Conservation (phyloP, 1,139 yeast species). For the Geotrichum carabidarum region DNA sequence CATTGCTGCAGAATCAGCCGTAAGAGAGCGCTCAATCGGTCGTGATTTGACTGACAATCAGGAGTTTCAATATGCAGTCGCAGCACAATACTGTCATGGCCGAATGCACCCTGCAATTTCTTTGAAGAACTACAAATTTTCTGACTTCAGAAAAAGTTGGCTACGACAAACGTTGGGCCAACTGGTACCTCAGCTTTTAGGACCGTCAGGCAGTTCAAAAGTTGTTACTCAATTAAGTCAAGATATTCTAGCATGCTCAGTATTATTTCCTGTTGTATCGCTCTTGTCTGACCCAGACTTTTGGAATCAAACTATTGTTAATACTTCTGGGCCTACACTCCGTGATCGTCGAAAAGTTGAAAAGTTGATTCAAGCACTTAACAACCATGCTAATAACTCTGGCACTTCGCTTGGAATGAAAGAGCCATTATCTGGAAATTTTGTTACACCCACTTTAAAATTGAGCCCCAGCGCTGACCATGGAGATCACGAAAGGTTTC, state of each 20-base stretch:
- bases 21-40: slow-evolving; percentile 30
- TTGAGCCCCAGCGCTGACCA: slow-evolving; percentile 35
- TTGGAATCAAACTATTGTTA: slow-evolving; percentile 62
- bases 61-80: slow-evolving; percentile 54
- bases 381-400: slow-evolving; percentile 48
- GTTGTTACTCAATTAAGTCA: slow-evolving; percentile 50
- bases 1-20: slow-evolving; percentile 46
- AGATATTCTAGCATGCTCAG: slow-evolving; percentile 59
- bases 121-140: slow-evolving; percentile 40
- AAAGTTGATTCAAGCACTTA: slow-evolving; percentile 63
- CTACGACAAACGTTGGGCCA: slow-evolving; percentile 43
- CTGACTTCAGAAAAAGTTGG: slow-evolving; percentile 51
- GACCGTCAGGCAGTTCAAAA: slow-evolving; percentile 49
- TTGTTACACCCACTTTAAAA: slow-evolving; percentile 17
- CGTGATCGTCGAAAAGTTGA: slow-evolving; percentile 74
- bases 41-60: slow-evolving; percentile 40
- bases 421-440: slow-evolving; percentile 8
- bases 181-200: slow-evolving; percentile 51
- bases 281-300: slow-evolving; percentile 70
- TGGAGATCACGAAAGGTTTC: slow-evolving; percentile 43
- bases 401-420: slow-evolving; percentile 2
- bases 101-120: slow-evolving; percentile 60
- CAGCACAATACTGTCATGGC: slow-evolving; percentile 52
- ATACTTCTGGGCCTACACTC: slow-evolving; percentile 58
- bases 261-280: slow-evolving; percentile 50